Evolutionary conservation across 495 filamentous ascomycete genomes (phyloP).

Genomic region (Neurospora tetraspora): DNA sequence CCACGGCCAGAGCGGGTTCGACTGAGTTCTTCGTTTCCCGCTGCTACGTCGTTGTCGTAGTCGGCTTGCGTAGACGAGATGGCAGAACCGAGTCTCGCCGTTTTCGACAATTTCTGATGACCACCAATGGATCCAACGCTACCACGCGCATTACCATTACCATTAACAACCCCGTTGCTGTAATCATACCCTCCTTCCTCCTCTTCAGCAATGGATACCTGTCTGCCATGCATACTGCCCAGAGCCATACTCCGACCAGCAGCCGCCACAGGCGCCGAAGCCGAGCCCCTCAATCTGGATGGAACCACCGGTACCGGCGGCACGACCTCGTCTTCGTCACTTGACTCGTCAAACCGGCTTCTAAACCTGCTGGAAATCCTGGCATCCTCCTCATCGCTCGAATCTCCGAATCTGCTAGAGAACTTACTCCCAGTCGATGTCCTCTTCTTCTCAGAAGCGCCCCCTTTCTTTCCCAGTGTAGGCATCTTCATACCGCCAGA

Average conservation of each 20-base stretch:
- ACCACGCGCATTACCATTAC: background rate
- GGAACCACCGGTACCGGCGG: conserved; percentile 11
- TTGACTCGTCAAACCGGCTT: conserved; percentile 75
- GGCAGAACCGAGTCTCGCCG: background rate
- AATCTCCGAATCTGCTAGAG: conserved; percentile 45
- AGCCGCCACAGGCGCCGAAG: background rate
- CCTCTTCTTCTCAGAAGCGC: conserved; percentile 2
- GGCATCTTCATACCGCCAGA: conserved; percentile 18
- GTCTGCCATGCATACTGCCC: background rate
- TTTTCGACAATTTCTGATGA: background rate
- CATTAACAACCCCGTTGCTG: background rate
- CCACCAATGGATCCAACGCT: background rate
- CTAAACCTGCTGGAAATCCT: conserved; percentile 40
- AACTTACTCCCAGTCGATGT: conserved; percentile 19
- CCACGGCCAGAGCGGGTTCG: conserved; percentile 29
- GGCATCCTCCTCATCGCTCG: conserved; percentile 60
- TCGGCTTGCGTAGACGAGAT: background rate
- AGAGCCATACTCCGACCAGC: background rate
- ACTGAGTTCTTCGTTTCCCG: conserved; percentile 7
- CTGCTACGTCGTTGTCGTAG: background rate
- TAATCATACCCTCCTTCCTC: background rate
- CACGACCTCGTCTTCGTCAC: conserved; percentile 51
- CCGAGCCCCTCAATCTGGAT: background rate
- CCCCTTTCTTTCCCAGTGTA: conserved; percentile 24
- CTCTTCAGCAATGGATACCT: background rate